Conservation (phyloP, 768 basidiomycete genomes). For the Multifurca ochricompacta region DNA sequence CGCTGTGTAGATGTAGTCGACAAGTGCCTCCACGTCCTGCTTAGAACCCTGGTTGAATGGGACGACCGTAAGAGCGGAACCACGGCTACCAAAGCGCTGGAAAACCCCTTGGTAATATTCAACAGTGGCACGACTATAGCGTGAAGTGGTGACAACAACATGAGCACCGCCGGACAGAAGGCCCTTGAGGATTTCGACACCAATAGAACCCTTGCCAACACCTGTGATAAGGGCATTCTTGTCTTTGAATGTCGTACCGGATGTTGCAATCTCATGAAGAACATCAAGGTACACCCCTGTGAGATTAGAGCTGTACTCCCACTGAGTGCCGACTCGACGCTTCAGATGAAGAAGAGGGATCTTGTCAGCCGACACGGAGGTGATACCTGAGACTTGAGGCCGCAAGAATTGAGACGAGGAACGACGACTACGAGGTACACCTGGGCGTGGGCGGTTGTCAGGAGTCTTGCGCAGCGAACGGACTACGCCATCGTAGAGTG, state of each 20-base stretch:
- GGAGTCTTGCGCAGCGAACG: slow-evolving; percentile 80
- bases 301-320: slow-evolving; percentile 97
- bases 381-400: slow-evolving; percentile 67
- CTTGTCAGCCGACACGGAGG: slow-evolving; percentile 78
- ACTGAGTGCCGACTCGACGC: slow-evolving; percentile 88
- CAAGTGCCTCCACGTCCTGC: slow-evolving; percentile 95
- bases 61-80: slow-evolving; percentile 94
- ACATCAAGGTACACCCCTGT: slow-evolving; percentile 95
- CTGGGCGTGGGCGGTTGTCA: slow-evolving; percentile 48
- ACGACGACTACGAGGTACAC: slow-evolving; percentile 60
- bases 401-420: slow-evolving; percentile 97
- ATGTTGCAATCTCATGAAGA: slow-evolving; percentile 95
- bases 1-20: slow-evolving; percentile 96
- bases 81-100: slow-evolving; percentile 90
- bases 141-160: slow-evolving; percentile 95
- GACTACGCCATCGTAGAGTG: slow-evolving; percentile 93
- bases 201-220: slow-evolving; percentile 96
- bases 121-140: slow-evolving; percentile 91
- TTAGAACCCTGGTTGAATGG: slow-evolving; percentile 99
- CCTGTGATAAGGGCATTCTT: slow-evolving; percentile 98
- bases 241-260: slow-evolving; percentile 97
- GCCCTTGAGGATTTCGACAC: slow-evolving; percentile 95
- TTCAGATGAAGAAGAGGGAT: slow-evolving; percentile 93
- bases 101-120: slow-evolving; percentile 98
- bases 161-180: slow-evolving; percentile 94